These are phyloP conservation scores for Potentilla sterilis DNA, from an alignment of 306 rosid species.

Conservation along the genomic window DNA sequence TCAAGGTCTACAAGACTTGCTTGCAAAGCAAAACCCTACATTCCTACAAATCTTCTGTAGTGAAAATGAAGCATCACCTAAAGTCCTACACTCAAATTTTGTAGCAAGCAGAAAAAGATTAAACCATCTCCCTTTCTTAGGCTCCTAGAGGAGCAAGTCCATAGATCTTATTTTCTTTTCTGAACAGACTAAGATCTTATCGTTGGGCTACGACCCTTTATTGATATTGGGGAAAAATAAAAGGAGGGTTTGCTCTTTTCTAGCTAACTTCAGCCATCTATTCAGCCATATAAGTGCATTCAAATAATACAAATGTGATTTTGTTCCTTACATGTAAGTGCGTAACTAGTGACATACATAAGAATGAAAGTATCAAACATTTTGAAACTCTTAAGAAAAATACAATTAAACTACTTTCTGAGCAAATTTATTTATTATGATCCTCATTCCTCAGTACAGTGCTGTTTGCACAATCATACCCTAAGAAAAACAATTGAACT, in stretches of 20 bases:
- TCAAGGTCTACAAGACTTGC: constrained; percentile 2
- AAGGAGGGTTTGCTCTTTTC: not conserved
- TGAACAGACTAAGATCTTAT: not conserved
- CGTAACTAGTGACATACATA: not conserved
- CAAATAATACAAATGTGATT: not conserved
- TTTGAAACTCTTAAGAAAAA: not conserved
- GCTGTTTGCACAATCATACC: constrained; percentile 3
- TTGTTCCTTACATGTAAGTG: not conserved
- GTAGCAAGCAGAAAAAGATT: not conserved
- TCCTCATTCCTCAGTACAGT: constrained; percentile 13
- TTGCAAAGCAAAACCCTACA: not conserved
- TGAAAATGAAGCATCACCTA: constrained; percentile 2
- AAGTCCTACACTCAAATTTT: not conserved
- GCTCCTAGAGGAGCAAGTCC: constrained; percentile 2
- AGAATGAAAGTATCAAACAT: not conserved
- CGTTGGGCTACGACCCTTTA: constrained; percentile 2
- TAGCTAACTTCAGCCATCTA: not conserved
- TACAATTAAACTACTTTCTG: not conserved
- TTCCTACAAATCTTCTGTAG: not conserved
- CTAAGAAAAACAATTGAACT: not conserved
- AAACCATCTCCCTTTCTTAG: not conserved
- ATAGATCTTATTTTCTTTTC: constrained; percentile 1
- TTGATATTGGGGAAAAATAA: constrained; percentile 12
- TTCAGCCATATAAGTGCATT: not conserved
- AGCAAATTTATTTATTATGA: constrained; percentile 3